Base-by-base conservation (phyloP, 2,329 filamentous ascomycete genomes). In the Cercospora berteroae region DNA sequence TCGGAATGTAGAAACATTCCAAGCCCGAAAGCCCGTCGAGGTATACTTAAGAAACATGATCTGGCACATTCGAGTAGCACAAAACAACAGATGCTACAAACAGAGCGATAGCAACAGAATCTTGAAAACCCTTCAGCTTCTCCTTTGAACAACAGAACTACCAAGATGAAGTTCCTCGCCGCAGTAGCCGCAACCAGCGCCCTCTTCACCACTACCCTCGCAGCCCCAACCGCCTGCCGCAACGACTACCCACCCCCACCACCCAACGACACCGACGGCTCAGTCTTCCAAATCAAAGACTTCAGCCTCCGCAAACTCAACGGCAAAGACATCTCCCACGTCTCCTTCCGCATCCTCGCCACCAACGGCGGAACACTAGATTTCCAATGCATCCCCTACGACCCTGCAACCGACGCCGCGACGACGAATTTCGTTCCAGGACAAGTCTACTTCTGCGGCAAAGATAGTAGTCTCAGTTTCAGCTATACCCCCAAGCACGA, bases 81-180 rank as follows among this genome's bases (percentile, higher is more conserved):
- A n/a, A 42, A 42, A 42, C 36, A 42, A n/a, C 36, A 42, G 36
- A 42, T 42, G 16, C 36, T 42, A 42, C 36, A 42, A n/a, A 42
- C 36, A 42, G 36, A 42, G 36, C 36, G n/a, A 42, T 8, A 42
- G 36, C 31, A 67, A 60, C 31, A 23, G n/a, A 7, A 7, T 42
- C 16, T 42, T 42, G 16, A 7, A 42, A 2, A 42, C 5, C 7
- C 16, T 36, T 4, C 36, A 42, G 36, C 36, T 42, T 12, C 36
- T 13, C 36, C n/a, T 3, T 42, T 6, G n/a, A 7, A 8, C 50
- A 58, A 5, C n/a, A n/a, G 23, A n/a, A 39, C 55, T 56, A 33
- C 10, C 67, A 68, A 55, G 23, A 71, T 71, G 67, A 64, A 71
- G 55, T 69, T 42, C 65, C 29, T 68, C 65, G 66, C 66, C n/a